phyloP scores from a whole-genome alignment of 345 rosid species.

The Acer campestre region DNA sequence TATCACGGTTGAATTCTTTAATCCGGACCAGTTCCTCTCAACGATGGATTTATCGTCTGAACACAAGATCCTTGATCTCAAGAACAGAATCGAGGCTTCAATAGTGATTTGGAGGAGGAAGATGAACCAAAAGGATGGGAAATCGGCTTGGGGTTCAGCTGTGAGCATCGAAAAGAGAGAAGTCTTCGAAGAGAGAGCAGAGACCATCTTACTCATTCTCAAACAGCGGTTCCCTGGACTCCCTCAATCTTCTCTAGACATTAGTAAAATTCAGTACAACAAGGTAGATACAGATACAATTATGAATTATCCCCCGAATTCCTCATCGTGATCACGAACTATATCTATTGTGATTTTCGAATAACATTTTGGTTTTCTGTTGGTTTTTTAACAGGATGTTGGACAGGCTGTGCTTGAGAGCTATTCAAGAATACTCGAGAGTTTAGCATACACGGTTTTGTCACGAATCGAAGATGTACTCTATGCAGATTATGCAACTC shows the following conservation, averaged over 20 bases:
- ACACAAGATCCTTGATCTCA: slow-evolving; percentile 79
- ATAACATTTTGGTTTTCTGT: background rate
- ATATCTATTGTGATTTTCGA: background rate
- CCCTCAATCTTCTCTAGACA: slow-evolving; percentile 83
- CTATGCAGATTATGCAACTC: slow-evolving; percentile 53
- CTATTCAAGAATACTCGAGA: slow-evolving; percentile 84
- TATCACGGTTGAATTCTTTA: slow-evolving; percentile 76
- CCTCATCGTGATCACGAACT: too few relatives aligned
- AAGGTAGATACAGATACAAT: slow-evolving; percentile 34
- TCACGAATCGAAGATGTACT: slow-evolving; percentile 84
- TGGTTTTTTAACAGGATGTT: slow-evolving; percentile 54
- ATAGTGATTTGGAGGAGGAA: slow-evolving; percentile 88
- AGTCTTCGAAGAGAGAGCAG: slow-evolving; percentile 88
- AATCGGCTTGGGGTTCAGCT: slow-evolving; percentile 84
- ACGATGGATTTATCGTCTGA: slow-evolving; percentile 76
- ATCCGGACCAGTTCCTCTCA: slow-evolving; percentile 74
- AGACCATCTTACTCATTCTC: slow-evolving; percentile 70
- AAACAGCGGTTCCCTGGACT: slow-evolving; percentile 81
- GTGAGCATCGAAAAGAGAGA: slow-evolving; percentile 90
- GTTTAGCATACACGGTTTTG: slow-evolving; percentile 76
- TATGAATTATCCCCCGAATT: too few relatives aligned
- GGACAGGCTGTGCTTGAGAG: slow-evolving; percentile 87
- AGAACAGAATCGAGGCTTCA: slow-evolving; percentile 90
- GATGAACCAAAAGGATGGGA: slow-evolving; percentile 77
- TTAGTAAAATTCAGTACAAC: slow-evolving; percentile 83